phyloP scores from a whole-genome alignment of 2,329 filamentous ascomycete species.

The Metarhizium rileyi region DNA sequence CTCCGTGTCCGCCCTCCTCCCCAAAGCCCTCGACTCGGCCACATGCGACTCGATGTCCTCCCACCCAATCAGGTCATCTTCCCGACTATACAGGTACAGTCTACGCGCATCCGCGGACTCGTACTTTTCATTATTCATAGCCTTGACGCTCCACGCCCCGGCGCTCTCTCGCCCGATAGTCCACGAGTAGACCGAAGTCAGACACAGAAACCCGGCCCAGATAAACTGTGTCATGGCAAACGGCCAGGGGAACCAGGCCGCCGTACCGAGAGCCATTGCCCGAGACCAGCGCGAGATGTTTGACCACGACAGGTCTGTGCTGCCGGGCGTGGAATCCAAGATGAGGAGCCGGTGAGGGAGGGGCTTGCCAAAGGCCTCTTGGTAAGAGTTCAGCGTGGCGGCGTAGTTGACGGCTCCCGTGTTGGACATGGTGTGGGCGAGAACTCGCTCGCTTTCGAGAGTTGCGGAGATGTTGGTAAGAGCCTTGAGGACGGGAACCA shows the following conservation, averaged over 20 bases:
- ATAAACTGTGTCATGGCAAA: slow-evolving; percentile 36
- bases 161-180: slow-evolving; percentile 29
- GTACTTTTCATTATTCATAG: slow-evolving; percentile 26
- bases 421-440: slow-evolving; percentile 48
- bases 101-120: slow-evolving; percentile 30
- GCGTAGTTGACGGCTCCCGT: slow-evolving; percentile 46
- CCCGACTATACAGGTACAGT: slow-evolving; percentile 49
- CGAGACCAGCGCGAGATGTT: slow-evolving; percentile 41
- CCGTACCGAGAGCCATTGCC: slow-evolving; percentile 41
- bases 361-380: slow-evolving; percentile 22
- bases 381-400: slow-evolving; percentile 37
- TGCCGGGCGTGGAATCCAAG: slow-evolving; percentile 44
- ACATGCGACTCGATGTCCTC: slow-evolving; percentile 47
- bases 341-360: slow-evolving; percentile 40
- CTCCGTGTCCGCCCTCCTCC: slow-evolving; percentile 39
- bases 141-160: slow-evolving; percentile 27
- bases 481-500: slow-evolving; percentile 35
- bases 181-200: slow-evolving; percentile 24
- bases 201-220: slow-evolving; percentile 33
- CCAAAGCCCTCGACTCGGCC: slow-evolving; percentile 33
- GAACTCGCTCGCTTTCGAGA: slow-evolving; percentile 22
- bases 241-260: slow-evolving; percentile 38
- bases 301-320: slow-evolving; percentile 27
- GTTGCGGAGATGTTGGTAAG: slow-evolving; percentile 14
- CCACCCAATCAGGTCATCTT: slow-evolving; percentile 45